These are phyloP conservation scores for Hortiboletus campestris DNA, from an alignment of 768 basidiomycete species.

Conservation along the genomic window DNA sequence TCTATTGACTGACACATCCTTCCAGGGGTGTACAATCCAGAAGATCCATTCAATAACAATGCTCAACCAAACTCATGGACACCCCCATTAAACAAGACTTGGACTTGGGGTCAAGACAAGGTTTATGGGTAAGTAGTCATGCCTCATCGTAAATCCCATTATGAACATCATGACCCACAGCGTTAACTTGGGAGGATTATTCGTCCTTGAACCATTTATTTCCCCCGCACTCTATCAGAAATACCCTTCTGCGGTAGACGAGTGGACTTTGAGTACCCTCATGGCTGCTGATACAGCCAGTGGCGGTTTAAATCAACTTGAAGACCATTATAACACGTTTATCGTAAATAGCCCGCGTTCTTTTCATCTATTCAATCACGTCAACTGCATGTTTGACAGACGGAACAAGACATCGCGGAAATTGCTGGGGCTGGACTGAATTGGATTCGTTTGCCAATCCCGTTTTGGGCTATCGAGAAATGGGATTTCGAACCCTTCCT, in stretches of 20 bases:
- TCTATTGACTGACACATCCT: slow-evolving; percentile 1
- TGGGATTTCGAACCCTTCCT: slow-evolving; percentile 77
- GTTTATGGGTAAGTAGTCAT: slow-evolving; percentile 50
- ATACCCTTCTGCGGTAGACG: slow-evolving; percentile 57
- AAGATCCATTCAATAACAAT: slow-evolving; percentile 71
- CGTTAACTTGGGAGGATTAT: slow-evolving; percentile 73
- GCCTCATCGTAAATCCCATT: slow-evolving; percentile 1
- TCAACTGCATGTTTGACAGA: slow-evolving; percentile 42
- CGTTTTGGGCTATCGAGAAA: slow-evolving; percentile 85
- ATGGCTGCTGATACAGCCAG: slow-evolving; percentile 64
- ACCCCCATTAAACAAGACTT: slow-evolving; percentile 71
- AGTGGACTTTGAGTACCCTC: slow-evolving; percentile 63
- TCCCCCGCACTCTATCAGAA: slow-evolving; percentile 60
- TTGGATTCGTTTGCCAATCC: slow-evolving; percentile 77
- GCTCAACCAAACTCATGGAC: slow-evolving; percentile 80
- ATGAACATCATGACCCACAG: slow-evolving; percentile 28
- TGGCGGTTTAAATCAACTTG: slow-evolving; percentile 66
- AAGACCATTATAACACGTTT: slow-evolving; percentile 79
- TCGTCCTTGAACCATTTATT: slow-evolving; percentile 80
- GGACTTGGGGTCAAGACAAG: slow-evolving; percentile 65
- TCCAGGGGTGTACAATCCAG: slow-evolving; percentile 63
- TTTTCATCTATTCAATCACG: not conserved
- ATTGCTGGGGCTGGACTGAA: slow-evolving; percentile 88
- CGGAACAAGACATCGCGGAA: slow-evolving; percentile 84
- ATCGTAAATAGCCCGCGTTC: slow-evolving; percentile 50